Conservation (phyloP, 345 rosid genomes). For the Eucalyptus pauciflora region DNA sequence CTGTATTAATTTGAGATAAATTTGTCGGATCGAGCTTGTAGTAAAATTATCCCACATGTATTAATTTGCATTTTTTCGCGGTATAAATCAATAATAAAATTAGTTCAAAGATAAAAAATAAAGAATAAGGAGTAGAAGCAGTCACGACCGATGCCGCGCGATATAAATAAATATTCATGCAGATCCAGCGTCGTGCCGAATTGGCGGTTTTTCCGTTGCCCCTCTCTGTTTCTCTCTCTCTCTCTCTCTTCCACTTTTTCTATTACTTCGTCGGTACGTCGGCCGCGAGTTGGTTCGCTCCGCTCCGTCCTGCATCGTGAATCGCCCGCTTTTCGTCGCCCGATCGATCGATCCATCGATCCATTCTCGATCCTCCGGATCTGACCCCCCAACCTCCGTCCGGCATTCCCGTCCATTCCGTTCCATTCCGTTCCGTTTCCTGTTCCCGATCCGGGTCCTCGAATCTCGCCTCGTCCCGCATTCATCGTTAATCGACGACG, state of each 20-base stretch:
- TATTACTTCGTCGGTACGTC: neutral
- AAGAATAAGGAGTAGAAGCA: too few species aligned
- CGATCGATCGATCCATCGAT: neutral
- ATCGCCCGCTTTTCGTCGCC: neutral
- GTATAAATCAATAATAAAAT: too few species aligned
- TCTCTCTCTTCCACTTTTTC: neutral
- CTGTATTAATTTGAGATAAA: too few species aligned
- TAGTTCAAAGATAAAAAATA: too few species aligned
- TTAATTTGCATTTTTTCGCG: too few species aligned
- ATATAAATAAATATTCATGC: neutral
- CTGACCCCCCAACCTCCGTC: neutral
- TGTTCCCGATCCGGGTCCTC: neutral
- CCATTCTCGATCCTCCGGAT: neutral
- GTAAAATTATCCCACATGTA: fast-evolving
- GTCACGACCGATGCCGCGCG: neutral
- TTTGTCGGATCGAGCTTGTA: fast-evolving
- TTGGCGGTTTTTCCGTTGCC: neutral
- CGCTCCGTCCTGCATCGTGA: neutral
- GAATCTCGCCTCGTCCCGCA: neutral
- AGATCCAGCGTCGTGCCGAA: neutral
- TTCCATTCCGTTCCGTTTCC: neutral
- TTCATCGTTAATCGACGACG: neutral
- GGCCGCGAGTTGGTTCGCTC: neutral
- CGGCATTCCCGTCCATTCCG: neutral
- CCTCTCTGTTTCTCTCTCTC: neutral